A percentile compares a stretch with the other conserved stretches of the same genome.
These are phyloP conservation scores for Tricholoma saponaceum DNA, from an alignment of 768 basidiomycete genomes.

Conservation along the genomic window DNA sequence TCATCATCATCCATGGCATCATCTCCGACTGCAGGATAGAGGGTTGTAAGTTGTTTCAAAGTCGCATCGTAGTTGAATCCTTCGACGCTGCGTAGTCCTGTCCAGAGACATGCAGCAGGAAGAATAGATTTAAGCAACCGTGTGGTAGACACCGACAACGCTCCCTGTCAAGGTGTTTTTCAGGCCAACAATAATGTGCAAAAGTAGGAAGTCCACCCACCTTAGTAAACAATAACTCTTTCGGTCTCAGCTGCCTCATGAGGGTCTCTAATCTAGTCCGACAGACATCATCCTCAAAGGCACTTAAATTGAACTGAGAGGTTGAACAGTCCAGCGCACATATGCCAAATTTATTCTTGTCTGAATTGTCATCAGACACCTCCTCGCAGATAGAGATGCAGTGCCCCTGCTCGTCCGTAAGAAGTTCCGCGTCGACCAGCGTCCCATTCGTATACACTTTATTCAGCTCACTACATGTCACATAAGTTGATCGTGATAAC, in stretches of 20 bases:
- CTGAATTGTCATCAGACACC: constrained; percentile 36
- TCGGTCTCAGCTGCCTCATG: constrained; percentile 85
- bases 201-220: constrained; percentile 31
- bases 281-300: constrained; percentile 90
- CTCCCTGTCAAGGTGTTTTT: constrained; percentile 52
- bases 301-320: constrained; percentile 88
- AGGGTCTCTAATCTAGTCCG: constrained; percentile 92
- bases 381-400: constrained; percentile 86
- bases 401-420: constrained; percentile 92
- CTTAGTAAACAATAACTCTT: constrained; percentile 90
- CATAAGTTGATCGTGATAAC: neutral
- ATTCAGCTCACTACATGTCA: constrained; percentile 65
- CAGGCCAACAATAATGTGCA: neutral
- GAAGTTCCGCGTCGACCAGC: constrained; percentile 82
- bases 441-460: constrained; percentile 98
- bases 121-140: constrained; percentile 80
- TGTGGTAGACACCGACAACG: constrained; percentile 77
- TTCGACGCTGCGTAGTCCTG: constrained; percentile 76
- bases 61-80: constrained; percentile 76
- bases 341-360: constrained; percentile 68
- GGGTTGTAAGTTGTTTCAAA: constrained; percentile 56
- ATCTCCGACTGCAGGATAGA: constrained; percentile 53
- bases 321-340: constrained; percentile 94
- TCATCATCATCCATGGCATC: constrained; percentile 43
- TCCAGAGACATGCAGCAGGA: constrained; percentile 84